Base-by-base conservation (phyloP, 1,284 basidiomycete species). In the Sporisorium exsertum region DNA sequence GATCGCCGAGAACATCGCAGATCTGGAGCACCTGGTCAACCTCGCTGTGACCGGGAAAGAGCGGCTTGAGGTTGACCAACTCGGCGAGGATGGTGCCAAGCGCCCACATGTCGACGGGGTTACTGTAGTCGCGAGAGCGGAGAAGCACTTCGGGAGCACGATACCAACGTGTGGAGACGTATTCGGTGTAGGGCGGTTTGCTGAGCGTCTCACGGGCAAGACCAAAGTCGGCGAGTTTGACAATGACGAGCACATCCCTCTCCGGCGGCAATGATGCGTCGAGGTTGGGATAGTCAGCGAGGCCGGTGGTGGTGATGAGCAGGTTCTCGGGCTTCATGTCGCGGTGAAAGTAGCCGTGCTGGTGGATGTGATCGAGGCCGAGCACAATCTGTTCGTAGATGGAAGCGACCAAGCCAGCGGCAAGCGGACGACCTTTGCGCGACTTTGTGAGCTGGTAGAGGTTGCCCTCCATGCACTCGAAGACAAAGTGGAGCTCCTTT, bases 321-420 rank as follows among this genome's bases (percentile, higher is more conserved):
- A 99, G 91, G 82, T 99, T 99, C 86, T 99, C 97, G 29, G 97
- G 97, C 87, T 99, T 99, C 94, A 99, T 96, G 87, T 99, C 97
- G 60, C 97, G 93, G 86, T 99, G 97, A 86, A 99, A 99, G 87
- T 97, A 99, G 64, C 96, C 96, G 53, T 92, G 89, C 18, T 88
- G 85, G 86, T 99, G 97, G 73, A 99, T 94, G 86, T 99, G 97
- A 82, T 94, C 89, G 40, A 99, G 89, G 35, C 97, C 97, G 13
- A 90, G 88, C 42, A 95, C 91, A 81, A 95, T 94, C 87, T 99
- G 97, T 64, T 91, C 91, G 86, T 97, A 97, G 82, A 98, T 95
- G 79, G 93, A 95, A 16, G 94, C 93, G 65, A 97, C 92, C 76
- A 99, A 91, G 66, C 97, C 97, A 37, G 94, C 93, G 18, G 97